Evolutionary conservation across 106 monocot species (phyloP).

Genomic region (Vanilla planifolia): DNA sequence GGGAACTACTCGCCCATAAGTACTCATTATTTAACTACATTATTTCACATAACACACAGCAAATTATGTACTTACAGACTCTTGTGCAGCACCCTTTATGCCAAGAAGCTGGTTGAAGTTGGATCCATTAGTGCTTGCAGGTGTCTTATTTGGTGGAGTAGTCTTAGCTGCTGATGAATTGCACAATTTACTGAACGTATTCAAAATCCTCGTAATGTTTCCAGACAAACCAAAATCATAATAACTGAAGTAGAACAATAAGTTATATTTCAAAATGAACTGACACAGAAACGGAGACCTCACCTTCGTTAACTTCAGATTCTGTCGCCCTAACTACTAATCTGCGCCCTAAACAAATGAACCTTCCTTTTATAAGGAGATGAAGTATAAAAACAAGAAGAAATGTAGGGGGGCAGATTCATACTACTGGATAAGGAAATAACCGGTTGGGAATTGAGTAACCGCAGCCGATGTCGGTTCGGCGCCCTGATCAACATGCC

Average conservation of each 20-base stretch:
- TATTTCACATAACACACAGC: too few relatives aligned
- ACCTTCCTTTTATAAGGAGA: background rate
- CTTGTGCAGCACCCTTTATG: slow-evolving; percentile 61
- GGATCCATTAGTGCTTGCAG: slow-evolving; percentile 30
- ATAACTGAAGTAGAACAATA: background rate
- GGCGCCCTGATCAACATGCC: background rate
- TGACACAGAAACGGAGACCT: background rate
- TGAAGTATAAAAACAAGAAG: background rate
- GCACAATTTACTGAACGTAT: background rate
- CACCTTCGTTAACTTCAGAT: slow-evolving; percentile 45
- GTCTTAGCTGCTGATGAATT: slow-evolving; percentile 30
- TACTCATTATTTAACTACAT: too few relatives aligned
- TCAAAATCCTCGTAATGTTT: background rate
- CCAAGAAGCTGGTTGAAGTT: slow-evolving; percentile 77
- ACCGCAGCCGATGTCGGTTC: slow-evolving; percentile 3
- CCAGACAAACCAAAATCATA: background rate
- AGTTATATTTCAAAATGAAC: background rate
- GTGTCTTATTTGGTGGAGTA: slow-evolving; percentile 25
- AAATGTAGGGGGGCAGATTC: background rate
- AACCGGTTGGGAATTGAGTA: slow-evolving; percentile 6
- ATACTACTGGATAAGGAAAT: slow-evolving; percentile 17
- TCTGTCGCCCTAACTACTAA: slow-evolving; percentile 34
- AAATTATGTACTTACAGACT: slow-evolving; percentile 23
- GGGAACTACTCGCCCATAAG: too few relatives aligned
- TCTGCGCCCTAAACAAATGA: slow-evolving; percentile 17